Percentiles rank a stretch among this genome's conserved stretches.
phyloP scores from a whole-genome alignment of 306 rosid species.

The Lathyrus sativus region DNA sequence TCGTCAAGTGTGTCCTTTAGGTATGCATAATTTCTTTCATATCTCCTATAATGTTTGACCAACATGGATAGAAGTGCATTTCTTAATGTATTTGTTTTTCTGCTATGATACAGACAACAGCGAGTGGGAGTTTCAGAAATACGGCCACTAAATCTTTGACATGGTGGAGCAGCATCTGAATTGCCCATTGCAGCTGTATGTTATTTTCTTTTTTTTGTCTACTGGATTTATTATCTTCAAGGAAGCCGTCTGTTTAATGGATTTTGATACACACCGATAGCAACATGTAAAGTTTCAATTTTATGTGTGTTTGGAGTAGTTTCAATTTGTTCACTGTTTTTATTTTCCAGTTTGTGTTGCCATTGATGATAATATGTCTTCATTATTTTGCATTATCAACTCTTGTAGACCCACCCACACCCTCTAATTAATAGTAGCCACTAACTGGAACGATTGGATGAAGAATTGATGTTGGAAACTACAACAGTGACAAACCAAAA shows the following conservation, averaged over 20 bases:
- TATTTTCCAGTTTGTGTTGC: background rate
- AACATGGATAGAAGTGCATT: background rate
- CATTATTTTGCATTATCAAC: background rate
- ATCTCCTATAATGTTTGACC: conserved; percentile 7
- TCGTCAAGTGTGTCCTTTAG: conserved; percentile 73
- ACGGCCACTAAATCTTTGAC: conserved; percentile 71
- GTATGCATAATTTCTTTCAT: conserved; percentile 43
- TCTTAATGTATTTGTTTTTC: conserved; percentile 24
- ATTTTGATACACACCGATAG: background rate
- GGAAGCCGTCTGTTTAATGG: conserved; percentile 22
- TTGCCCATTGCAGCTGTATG: background rate
- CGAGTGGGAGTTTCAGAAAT: conserved; percentile 97
- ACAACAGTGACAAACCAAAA: background rate
- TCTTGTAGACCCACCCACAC: too few relatives aligned
- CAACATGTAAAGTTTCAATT: conserved; percentile 27
- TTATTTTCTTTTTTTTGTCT: conserved; percentile 1
- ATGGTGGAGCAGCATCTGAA: conserved; percentile 28
- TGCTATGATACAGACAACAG: conserved; percentile 66
- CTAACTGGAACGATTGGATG: too few relatives aligned
- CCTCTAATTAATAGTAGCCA: too few relatives aligned
- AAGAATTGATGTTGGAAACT: background rate
- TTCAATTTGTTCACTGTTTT: background rate
- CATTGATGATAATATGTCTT: background rate
- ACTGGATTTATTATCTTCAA: conserved; percentile 20
- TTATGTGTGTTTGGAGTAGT: background rate